Evolutionary conservation across 1,284 basidiomycete species (phyloP).

Genomic region (Xanthoconium separans): DNA sequence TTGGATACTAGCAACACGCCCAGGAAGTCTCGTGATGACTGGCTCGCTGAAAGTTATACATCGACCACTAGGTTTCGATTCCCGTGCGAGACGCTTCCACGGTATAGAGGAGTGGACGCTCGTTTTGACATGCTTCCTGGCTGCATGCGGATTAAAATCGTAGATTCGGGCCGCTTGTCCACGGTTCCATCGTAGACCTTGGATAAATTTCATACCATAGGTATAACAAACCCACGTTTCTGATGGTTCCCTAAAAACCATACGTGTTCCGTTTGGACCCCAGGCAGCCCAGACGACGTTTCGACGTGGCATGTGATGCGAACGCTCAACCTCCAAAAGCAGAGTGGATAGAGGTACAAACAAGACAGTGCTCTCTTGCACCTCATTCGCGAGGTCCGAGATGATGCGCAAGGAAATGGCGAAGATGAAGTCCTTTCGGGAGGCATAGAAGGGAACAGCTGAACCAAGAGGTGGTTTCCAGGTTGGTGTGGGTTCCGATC

Average conservation of each 20-base stretch:
- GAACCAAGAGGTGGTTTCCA: constrained; percentile 36
- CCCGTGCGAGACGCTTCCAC: constrained; percentile 21
- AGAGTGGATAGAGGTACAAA: constrained; percentile 34
- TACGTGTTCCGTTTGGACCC: constrained; percentile 46
- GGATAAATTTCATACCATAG: constrained; percentile 48
- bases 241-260: constrained; percentile 38
- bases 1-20: constrained; percentile 23
- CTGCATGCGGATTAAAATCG: constrained; percentile 30
- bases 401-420: constrained; percentile 18
- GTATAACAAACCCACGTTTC: constrained; percentile 58
- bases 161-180: constrained; percentile 23
- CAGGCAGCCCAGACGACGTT: constrained; percentile 50
- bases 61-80: constrained; percentile 6
- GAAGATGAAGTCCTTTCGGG: constrained; percentile 29
- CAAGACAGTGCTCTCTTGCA: constrained; percentile 18
- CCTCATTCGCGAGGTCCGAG: neutral
- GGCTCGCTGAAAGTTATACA: constrained; percentile 14
- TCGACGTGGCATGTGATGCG: constrained; percentile 39
- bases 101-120: constrained; percentile 3
- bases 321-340: constrained; percentile 44
- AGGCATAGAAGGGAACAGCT: constrained; percentile 20
- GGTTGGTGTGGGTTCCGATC: constrained; percentile 53
- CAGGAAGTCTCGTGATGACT: constrained; percentile 26
- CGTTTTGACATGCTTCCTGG: constrained; percentile 14
- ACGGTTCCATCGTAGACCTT: constrained; percentile 21